These are phyloP conservation scores for Akanthomyces muscarius DNA, from an alignment of 2,329 filamentous ascomycete species.

Conservation along the genomic window DNA sequence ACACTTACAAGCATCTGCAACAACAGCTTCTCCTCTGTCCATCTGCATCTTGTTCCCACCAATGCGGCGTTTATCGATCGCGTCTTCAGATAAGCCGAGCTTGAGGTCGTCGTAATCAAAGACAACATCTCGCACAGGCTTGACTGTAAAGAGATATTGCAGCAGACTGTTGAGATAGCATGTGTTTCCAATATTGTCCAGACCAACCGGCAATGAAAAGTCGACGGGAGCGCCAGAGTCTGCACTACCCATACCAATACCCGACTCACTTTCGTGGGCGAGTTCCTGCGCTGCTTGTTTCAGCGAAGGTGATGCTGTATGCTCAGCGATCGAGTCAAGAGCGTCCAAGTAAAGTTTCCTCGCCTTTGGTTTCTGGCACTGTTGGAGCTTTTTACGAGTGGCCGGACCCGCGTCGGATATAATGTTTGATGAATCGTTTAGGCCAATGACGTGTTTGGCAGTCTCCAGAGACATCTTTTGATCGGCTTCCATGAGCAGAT, in stretches of 20 bases:
- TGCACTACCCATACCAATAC: slow-evolving; percentile 16
- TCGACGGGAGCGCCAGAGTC: slow-evolving; percentile 25
- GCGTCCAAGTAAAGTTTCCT: slow-evolving; percentile 32
- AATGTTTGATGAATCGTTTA: slow-evolving; percentile 23
- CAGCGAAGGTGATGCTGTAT: slow-evolving; percentile 27
- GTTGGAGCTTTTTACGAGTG: slow-evolving; percentile 18
- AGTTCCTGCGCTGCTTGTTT: slow-evolving; percentile 27
- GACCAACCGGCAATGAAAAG: slow-evolving; percentile 69
- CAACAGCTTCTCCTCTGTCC: slow-evolving; percentile 56
- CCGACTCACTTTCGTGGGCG: slow-evolving; percentile 21
- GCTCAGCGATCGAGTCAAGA: slow-evolving; percentile 33
- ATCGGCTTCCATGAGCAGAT: slow-evolving; percentile 33
- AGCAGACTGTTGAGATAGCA: slow-evolving; percentile 96
- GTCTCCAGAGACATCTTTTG: slow-evolving; percentile 35
- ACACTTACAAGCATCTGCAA: slow-evolving; percentile 70
- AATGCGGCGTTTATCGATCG: slow-evolving; percentile 64
- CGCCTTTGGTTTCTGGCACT: slow-evolving; percentile 29
- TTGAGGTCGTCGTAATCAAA: slow-evolving; percentile 69
- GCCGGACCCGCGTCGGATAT: slow-evolving; percentile 17
- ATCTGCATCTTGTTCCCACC: slow-evolving; percentile 59
- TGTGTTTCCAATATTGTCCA: slow-evolving; percentile 93
- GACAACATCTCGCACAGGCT: slow-evolving; percentile 74
- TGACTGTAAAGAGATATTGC: slow-evolving; percentile 90
- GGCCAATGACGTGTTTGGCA: slow-evolving; percentile 29
- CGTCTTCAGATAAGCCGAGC: slow-evolving; percentile 62